Evolutionary conservation across 2,329 filamentous ascomycete species (phyloP).

Genomic region (Raffaelea albimanens): DNA sequence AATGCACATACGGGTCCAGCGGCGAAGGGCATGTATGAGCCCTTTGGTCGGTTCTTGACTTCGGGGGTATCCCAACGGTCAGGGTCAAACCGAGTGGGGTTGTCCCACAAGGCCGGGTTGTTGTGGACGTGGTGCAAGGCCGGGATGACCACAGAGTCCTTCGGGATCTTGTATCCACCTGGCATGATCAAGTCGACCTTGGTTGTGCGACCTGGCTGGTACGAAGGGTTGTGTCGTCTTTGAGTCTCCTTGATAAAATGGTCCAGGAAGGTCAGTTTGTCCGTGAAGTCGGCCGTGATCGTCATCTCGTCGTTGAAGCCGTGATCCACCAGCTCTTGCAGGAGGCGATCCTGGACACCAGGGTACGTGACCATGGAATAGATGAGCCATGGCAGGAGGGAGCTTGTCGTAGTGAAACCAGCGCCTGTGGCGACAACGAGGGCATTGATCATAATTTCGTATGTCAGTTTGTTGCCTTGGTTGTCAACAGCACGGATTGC

Average conservation of each 20-base stretch:
- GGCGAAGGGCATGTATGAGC: conserved; percentile 49
- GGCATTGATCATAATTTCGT: conserved; percentile 25
- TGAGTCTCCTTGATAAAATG: conserved; percentile 53
- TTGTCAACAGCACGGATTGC: conserved; percentile 41
- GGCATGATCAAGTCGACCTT: conserved; percentile 47
- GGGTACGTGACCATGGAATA: conserved; percentile 44
- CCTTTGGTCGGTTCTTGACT: conserved; percentile 41
- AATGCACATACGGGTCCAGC: conserved; percentile 49
- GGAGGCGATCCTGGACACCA: conserved; percentile 44
- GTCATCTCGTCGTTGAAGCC: conserved; percentile 31
- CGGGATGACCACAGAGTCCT: conserved; percentile 41
- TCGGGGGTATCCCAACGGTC: conserved; percentile 48
- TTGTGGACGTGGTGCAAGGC: conserved; percentile 42
- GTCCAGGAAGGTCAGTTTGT: conserved; percentile 42
- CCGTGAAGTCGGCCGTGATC: conserved; percentile 36
- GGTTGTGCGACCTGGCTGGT: conserved; percentile 49
- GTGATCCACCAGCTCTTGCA: conserved; percentile 48
- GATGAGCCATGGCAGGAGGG: conserved; percentile 48
- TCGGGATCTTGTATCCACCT: conserved; percentile 46
- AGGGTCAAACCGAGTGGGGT: conserved; percentile 47
- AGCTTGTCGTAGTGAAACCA: conserved; percentile 52
- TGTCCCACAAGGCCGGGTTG: conserved; percentile 47
- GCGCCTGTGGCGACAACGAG: conserved; percentile 45
- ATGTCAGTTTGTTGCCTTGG: conserved; percentile 44
- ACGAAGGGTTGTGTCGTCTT: conserved; percentile 50